These are phyloP conservation scores for Daedaleopsis sinensis DNA, from an alignment of 768 basidiomycete species.

Conservation along the genomic window DNA sequence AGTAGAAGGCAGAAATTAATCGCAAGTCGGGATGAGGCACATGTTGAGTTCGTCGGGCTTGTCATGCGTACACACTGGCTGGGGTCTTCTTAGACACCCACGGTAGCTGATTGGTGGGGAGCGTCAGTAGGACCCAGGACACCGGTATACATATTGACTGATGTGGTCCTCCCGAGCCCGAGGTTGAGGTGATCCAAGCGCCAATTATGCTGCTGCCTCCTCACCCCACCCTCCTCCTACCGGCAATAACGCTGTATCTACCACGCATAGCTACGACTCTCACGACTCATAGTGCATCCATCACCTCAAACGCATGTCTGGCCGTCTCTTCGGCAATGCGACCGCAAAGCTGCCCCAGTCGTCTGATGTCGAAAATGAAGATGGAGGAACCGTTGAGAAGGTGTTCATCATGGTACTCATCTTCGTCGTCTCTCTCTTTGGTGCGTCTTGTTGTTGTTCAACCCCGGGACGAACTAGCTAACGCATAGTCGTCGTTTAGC, in stretches of 20 bases:
- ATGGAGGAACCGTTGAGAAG: constrained; percentile 9
- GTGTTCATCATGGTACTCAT: constrained; percentile 51
- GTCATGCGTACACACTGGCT: no score
- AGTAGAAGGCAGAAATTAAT: no score
- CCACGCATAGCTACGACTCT: not conserved
- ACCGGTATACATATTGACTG: not conserved
- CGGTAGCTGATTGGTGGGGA: not conserved
- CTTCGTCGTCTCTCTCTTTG: constrained; percentile 63
- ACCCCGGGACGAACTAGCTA: not conserved
- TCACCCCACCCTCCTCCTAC: no score
- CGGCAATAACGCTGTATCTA: no score
- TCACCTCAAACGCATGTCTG: not conserved
- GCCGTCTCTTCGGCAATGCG: not conserved
- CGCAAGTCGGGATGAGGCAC: no score
- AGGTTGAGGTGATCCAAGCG: not conserved
- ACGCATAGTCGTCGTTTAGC: constrained; percentile 45
- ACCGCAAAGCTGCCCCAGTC: constrained; percentile 7
- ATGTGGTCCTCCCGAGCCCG: constrained; percentile 1
- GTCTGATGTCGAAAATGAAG: not conserved
- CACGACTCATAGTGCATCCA: no score
- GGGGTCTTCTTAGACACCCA: no score
- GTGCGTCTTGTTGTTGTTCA: constrained; percentile 39
- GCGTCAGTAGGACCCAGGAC: not conserved
- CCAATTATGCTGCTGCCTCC: not conserved
- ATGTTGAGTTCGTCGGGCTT: no score